Evolutionary conservation across 2,329 filamentous ascomycete genomes (phyloP).

Genomic region (Colletotrichum gigasporum): DNA sequence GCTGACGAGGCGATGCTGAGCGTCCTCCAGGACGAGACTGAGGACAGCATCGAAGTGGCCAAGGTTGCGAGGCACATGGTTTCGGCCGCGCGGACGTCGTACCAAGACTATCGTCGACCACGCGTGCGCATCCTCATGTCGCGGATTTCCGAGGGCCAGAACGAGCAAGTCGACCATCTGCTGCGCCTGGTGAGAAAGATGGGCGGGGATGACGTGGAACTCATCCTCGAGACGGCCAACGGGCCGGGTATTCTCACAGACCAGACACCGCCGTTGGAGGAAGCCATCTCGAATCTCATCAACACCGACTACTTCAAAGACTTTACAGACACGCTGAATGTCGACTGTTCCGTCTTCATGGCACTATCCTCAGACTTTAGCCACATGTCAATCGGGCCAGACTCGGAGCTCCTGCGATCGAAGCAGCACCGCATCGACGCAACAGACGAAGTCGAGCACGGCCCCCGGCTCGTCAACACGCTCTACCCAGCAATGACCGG

Average conservation of each 20-base stretch:
- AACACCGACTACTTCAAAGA: constrained; percentile 40
- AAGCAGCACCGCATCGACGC: constrained; percentile 47
- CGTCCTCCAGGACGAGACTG: constrained; percentile 17
- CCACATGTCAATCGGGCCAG: constrained; percentile 42
- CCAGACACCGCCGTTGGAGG: constrained; percentile 36
- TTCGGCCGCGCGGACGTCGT: constrained; percentile 46
- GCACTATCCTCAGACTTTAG: constrained; percentile 52
- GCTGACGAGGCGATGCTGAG: constrained; percentile 46
- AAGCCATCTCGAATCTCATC: constrained; percentile 42
- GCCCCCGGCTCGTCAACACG: constrained; percentile 31
- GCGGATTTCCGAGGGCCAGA: constrained; percentile 40
- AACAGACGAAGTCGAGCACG: constrained; percentile 38
- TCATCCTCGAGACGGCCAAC: constrained; percentile 41
- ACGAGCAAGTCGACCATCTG: constrained; percentile 42
- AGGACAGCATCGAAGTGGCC: constrained; percentile 33
- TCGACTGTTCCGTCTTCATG: constrained; percentile 53
- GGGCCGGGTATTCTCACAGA: constrained; percentile 37
- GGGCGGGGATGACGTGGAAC: constrained; percentile 41
- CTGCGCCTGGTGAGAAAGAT: constrained; percentile 40
- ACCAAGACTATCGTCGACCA: constrained; percentile 47
- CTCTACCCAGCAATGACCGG: constrained; percentile 46
- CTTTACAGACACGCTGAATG: constrained; percentile 48
- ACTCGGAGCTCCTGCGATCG: constrained; percentile 38
- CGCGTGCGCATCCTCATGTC: constrained; percentile 46
- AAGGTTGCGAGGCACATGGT: constrained; percentile 45